Base-by-base conservation (phyloP, 352 stramenopile genomes). In the Pythium oligandrum region DNA sequence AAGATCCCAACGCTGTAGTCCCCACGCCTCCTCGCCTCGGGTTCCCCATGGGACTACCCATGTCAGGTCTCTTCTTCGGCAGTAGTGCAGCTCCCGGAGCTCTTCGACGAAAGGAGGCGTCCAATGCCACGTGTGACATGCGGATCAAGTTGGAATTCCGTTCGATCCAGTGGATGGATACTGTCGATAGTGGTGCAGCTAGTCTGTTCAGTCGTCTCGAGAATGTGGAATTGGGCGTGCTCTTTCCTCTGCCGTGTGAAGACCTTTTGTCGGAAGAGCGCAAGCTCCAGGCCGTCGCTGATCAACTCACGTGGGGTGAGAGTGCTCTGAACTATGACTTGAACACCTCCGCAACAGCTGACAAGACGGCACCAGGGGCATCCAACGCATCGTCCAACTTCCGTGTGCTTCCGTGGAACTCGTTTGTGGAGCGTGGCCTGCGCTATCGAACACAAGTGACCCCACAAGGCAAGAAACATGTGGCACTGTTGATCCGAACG, bases 241-340 rank as follows among this genome's bases (percentile, higher is more conserved):
- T 93, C 2, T 93, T 93, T 45, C 83, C 80, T 1, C 58, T 93
- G 11, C 83, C 83, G 12, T 89, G 75, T 44, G 83, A 93, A 68
- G 83, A 93, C 61, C 73, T 89, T 4, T 85, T 93, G 32, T 71
- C 83, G 0, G 69, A 83, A 10, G 80, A 93, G 51, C 76, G 80
- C 50, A 93, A 93, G 58, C 56, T 93, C 31, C 71, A 87, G 44
- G 73, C 90, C 60, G 72, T 93, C 7, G 82, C 82, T 0, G 78
- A 88, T 12, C 71, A 86, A 34, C 66, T 93, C 32, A 88, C 78
- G 39, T 86, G 82, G 70, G 68, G 76, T 7, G 42, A 59, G 40
- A 63, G 48, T 12, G 66, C 51, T 26, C 17, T 26, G 17, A 26
- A 26, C 17, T 26, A 26, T 26, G 17, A 26, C 17, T 26, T 26